Base-by-base conservation (phyloP, 306 rosid species). In the Rosa chinensis region DNA sequence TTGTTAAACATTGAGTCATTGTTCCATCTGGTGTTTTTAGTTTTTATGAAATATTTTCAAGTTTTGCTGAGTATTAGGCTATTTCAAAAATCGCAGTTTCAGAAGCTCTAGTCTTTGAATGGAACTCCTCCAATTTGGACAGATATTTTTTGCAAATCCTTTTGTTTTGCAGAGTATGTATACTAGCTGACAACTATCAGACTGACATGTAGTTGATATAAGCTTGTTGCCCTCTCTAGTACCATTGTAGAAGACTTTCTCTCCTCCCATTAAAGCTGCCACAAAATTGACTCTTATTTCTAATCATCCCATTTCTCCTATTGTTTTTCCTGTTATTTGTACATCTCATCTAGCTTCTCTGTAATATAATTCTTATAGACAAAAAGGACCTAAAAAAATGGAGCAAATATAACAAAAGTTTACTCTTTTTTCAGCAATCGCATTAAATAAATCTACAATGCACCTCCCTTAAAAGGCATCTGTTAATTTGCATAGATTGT, bases 91-190 rank as follows among this genome's bases (percentile, higher is more conserved):
- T 25, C 28, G 28, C 28, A 25, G 28, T 77, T 66, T 23, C 56
- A n/a, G 55, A 23, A 21, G 20, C 32, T 53, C 32, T 37, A 53
- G 77, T 28, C 66, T 3, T 53, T 39, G 37, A 13, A 5, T 53
- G 49, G 49, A 73, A 39, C 3, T 23, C 49, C n/a, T 73, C 77
- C 72, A 64, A 17, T 28, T 61, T 66, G 73, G 47, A 50, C 58
- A 45, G n/a, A n/a, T 66, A 62, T 64, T 20, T 77, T 35, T 49
- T 47, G 37, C 50, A n/a, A 73, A 1, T 55, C 42, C 48, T 73
- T 18, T 2, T 48, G 21, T 58, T 37, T n/a, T 37, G 21, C 5
- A 47, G 28, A 72, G 14, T 61, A 6, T 78, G 20, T 61, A 40
- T 48, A 42, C 55, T 55, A 23, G 17, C 14, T 55, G 21, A 55